Evolutionary conservation across 2,329 filamentous ascomycete genomes (phyloP), one percentile per base, ranked within the genome.

Genomic region (Alternaria brassicae): DNA sequence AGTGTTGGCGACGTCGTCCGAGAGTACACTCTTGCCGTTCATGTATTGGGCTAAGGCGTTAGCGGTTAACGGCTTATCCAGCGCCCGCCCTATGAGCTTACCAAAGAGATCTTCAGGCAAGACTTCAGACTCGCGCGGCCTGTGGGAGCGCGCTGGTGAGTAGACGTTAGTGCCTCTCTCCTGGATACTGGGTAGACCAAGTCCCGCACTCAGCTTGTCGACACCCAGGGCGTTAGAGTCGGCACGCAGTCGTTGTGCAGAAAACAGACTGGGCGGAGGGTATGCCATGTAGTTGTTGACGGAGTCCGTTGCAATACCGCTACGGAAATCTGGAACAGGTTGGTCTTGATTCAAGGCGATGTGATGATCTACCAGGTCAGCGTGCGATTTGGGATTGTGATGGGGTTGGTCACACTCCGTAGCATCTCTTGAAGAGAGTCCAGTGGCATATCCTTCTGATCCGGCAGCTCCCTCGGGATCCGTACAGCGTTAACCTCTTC

Each of bases 71-170:
- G 68, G 58, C 53, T 64, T 67, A 19, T 59, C 58, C 23, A 69
- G 52, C 23, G 70, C 70, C 57, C 50, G 50, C 8, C 50, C 63
- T 15, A 72, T 67, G 23, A 72, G 67, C 62, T 67, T 66, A 63
- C 62, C 61, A 56, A 62, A 59, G 8, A 68, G 54, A 17, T 28
- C 45, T 34, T 60, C 50, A 9, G 47, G 40, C 30, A 40, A 12
- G 15, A 40, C 39, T 25, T 63, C 56, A 19, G 21, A 52, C n/a
- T 12, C 3, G 23, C 34, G 56, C 25, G 49, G 61, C 27, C 51
- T 45, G 10, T 58, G 49, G n/a, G 58, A 56, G 17, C 17, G 25
- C 3, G 42, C 28, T 40, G 51, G 28, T 13, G 44, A 57, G 5
- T 48, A 53, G 7, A 53, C 44, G 6, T 47, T 28, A 5, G 9